These are phyloP conservation scores for Eucalyptus regnans DNA, from an alignment of 345 rosid genomes.

Conservation along the genomic window DNA sequence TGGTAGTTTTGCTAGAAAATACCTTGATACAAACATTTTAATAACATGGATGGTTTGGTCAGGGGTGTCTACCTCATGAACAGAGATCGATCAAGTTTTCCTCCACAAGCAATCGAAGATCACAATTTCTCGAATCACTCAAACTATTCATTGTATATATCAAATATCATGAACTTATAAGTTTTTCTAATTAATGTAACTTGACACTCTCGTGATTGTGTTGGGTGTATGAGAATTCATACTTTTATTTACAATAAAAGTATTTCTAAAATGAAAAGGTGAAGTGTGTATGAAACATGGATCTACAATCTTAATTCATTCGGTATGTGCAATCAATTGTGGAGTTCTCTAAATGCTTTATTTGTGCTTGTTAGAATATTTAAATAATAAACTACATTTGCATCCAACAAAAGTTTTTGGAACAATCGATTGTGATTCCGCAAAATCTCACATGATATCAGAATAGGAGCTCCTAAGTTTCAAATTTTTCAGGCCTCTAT, in stretches of 20 bases:
- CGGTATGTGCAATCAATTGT: neutral
- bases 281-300: neutral
- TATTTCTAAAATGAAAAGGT: neutral
- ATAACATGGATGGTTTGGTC: neutral
- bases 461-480: too few relatives aligned
- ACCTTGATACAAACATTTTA: neutral
- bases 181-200: neutral
- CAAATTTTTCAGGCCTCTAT: too few relatives aligned
- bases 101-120: neutral
- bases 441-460: neutral
- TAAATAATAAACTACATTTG: too few relatives aligned
- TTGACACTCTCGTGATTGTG: neutral
- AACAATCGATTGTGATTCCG: neutral
- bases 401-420: neutral
- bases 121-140: neutral
- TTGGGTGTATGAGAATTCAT: neutral
- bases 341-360: neutral
- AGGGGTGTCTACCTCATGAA: neutral
- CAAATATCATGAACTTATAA: neutral
- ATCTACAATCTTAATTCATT: neutral
- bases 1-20: neutral
- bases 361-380: neutral
- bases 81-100: neutral
- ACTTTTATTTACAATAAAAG: neutral
- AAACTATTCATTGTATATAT: neutral